These are phyloP conservation scores for Mycogone perniciosa DNA, from an alignment of 2,329 filamentous ascomycete species.

Conservation along the genomic window DNA sequence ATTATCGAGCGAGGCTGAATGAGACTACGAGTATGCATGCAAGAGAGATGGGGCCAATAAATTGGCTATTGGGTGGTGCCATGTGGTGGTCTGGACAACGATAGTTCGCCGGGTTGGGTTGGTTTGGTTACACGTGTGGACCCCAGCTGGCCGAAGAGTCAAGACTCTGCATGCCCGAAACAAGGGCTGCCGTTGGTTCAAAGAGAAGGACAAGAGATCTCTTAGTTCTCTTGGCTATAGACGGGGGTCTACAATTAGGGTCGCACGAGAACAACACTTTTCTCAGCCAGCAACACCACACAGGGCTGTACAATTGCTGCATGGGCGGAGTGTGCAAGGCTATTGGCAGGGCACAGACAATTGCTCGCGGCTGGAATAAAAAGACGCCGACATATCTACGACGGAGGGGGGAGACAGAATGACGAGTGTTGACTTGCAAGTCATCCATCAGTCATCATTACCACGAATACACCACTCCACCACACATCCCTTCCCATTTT, in stretches of 20 bases:
- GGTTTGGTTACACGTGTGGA: background rate
- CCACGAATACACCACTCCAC: background rate
- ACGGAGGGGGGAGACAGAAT: too few relatives aligned
- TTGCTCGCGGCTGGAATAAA: too few relatives aligned
- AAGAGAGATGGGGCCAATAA: background rate
- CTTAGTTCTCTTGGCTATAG: background rate
- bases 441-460: background rate
- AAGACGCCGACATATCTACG: too few relatives aligned
- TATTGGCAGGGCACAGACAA: too few relatives aligned
- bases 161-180: background rate
- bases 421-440: too few relatives aligned
- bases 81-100: constrained; percentile 15
- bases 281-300: too few relatives aligned
- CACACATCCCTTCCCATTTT: background rate
- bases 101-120: constrained; percentile 13
- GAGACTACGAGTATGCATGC: too few relatives aligned
- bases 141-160: background rate
- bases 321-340: too few relatives aligned
- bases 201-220: background rate
- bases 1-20: too few relatives aligned
- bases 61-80: constrained; percentile 5
- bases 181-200: background rate
- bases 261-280: too few relatives aligned
- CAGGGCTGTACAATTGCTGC: too few relatives aligned
- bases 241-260: too few relatives aligned